Percentiles rank a stretch among this genome's conserved stretches.
phyloP scores from a whole-genome alignment of 169 alveolate genomes.

The Plasmodium vivax region DNA sequence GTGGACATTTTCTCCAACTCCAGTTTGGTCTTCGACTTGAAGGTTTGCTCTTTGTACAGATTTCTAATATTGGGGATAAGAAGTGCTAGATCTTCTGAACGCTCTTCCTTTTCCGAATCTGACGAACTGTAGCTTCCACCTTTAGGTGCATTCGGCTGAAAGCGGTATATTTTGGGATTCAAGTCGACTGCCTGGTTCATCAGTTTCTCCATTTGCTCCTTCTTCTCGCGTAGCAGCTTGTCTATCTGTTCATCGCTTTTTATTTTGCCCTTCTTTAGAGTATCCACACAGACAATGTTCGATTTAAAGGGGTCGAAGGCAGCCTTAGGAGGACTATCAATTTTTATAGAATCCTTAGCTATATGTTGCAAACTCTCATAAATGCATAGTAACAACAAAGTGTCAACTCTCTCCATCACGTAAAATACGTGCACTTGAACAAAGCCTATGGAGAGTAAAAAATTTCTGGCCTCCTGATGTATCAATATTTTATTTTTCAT shows the following conservation, averaged over 20 bases:
- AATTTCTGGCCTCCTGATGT: constrained; percentile 16
- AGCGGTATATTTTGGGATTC: constrained; percentile 50
- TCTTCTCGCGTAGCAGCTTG: constrained; percentile 25
- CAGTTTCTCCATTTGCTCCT: constrained; percentile 45
- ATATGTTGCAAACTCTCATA: constrained; percentile 45
- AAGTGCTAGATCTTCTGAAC: constrained; percentile 5
- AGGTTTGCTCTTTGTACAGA: constrained; percentile 52
- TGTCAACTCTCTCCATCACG: constrained; percentile 58
- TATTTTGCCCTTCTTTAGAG: constrained; percentile 32
- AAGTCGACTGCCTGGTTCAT: constrained; percentile 40
- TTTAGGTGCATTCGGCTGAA: not conserved
- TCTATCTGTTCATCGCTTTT: constrained; percentile 32
- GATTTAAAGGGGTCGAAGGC: constrained; percentile 56
- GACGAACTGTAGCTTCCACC: not conserved
- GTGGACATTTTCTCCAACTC: constrained; percentile 50
- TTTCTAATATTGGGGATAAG: constrained; percentile 57
- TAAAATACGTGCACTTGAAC: constrained; percentile 18
- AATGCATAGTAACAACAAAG: constrained; percentile 37
- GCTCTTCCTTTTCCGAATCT: constrained; percentile 43
- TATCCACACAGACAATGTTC: constrained; percentile 35
- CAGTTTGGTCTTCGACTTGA: constrained; percentile 52
- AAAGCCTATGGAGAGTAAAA: constrained; percentile 50
- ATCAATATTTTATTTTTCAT: constrained; percentile 64
- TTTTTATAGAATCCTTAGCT: constrained; percentile 27
- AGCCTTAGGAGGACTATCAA: not conserved